Evolutionary conservation across 495 filamentous ascomycete species (phyloP).

Genomic region (Talaromyces adpressus): DNA sequence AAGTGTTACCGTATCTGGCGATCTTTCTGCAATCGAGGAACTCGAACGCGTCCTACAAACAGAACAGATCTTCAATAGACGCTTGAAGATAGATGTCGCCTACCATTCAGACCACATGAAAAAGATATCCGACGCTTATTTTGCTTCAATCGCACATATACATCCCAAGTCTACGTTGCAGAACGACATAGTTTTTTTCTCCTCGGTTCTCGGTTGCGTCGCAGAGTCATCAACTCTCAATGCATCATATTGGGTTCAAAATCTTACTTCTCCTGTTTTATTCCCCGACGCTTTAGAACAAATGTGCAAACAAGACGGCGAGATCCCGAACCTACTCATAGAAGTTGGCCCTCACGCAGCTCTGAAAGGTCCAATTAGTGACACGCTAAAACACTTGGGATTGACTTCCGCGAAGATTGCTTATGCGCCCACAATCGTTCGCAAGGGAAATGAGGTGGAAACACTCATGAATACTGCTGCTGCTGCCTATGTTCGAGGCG

Average conservation of each 20-base stretch:
- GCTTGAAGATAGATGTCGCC: conserved; percentile 16
- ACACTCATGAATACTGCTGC: conserved; percentile 35
- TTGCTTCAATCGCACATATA: conserved; percentile 13
- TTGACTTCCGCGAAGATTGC: conserved; percentile 14
- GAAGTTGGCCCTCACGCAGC: conserved; percentile 47
- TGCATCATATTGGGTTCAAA: conserved; percentile 34
- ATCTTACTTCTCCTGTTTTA: conserved; percentile 31
- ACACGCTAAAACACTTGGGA: conserved; percentile 18
- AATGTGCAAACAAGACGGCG: conserved; percentile 6
- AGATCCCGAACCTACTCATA: conserved; percentile 25
- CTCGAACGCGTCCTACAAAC: conserved; percentile 15
- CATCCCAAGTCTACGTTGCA: conserved; percentile 8
- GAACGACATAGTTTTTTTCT: conserved; percentile 18
- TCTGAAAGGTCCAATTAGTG: conserved; percentile 27
- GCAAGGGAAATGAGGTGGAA: conserved; percentile 16
- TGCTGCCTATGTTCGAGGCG: conserved; percentile 15
- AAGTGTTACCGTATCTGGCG: conserved; percentile 37
- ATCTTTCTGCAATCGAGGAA: conserved; percentile 18
- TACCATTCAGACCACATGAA: conserved; percentile 30
- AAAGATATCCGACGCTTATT: conserved; percentile 10
- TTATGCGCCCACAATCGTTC: conserved; percentile 19
- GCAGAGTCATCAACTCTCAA: conserved; percentile 12
- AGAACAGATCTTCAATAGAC: conserved; percentile 16
- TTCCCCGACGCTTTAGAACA: conserved; percentile 29
- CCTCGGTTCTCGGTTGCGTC: conserved; percentile 28